These are phyloP conservation scores for Ophiostoma novo-ulmi DNA, from an alignment of 2,329 filamentous ascomycete genomes.

Conservation along the genomic window DNA sequence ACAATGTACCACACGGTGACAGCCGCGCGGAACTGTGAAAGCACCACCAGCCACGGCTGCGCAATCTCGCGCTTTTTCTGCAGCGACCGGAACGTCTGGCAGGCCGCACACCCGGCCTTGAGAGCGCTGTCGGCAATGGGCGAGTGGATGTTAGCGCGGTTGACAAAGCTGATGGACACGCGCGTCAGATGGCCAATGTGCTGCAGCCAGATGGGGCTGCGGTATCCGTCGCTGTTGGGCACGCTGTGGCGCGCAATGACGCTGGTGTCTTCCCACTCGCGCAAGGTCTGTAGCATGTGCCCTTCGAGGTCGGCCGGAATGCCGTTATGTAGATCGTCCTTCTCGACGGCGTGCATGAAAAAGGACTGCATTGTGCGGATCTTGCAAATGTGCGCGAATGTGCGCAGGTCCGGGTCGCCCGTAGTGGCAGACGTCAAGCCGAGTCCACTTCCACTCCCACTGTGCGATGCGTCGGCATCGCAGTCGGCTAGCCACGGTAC, in stretches of 20 bases:
- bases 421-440: not conserved
- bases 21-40: slow-evolving; percentile 21
- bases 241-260: slow-evolving; percentile 20
- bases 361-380: slow-evolving; percentile 18
- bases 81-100: slow-evolving; percentile 16
- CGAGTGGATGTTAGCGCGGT: not conserved
- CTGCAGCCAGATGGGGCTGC: slow-evolving; percentile 19
- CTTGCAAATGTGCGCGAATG: slow-evolving; percentile 22
- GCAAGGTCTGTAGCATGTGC: slow-evolving; percentile 13
- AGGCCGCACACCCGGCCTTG: slow-evolving; percentile 12
- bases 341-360: slow-evolving; percentile 16
- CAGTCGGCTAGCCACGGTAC: slow-evolving; percentile 20
- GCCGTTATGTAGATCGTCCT: slow-evolving; percentile 8
- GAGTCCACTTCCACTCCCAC: not conserved
- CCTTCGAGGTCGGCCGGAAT: slow-evolving; percentile 15
- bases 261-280: slow-evolving; percentile 19
- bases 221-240: slow-evolving; percentile 21
- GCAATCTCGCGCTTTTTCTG: slow-evolving; percentile 20
- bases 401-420: slow-evolving; percentile 18
- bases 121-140: slow-evolving; percentile 16
- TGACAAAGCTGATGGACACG: slow-evolving; percentile 18
- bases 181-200: slow-evolving; percentile 23
- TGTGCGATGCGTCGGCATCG: not conserved
- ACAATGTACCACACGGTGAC: slow-evolving; percentile 23
- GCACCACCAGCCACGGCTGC: slow-evolving; percentile 21